phyloP scores from a whole-genome alignment of 75 land plant genomes.

The Gnetum montanum region DNA sequence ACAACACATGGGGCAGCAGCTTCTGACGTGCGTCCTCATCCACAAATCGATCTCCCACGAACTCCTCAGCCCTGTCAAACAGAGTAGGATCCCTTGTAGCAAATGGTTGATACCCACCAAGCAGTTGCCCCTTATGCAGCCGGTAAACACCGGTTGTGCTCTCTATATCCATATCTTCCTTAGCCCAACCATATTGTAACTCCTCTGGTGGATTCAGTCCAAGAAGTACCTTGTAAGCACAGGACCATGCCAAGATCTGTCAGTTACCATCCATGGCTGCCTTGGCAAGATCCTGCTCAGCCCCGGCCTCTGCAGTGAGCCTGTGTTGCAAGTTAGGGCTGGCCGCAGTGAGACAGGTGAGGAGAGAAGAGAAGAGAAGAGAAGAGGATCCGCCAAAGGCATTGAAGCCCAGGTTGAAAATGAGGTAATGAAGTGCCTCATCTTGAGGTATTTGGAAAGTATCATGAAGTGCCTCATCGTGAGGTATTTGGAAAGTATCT shows the following conservation, averaged over 20 bases:
- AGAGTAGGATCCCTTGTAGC: too few relatives aligned
- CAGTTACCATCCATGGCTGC: too few relatives aligned
- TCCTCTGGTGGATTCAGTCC: constrained; percentile 75
- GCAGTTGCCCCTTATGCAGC: constrained; percentile 54
- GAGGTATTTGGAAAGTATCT: constrained; percentile 25
- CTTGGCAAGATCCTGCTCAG: too few relatives aligned
- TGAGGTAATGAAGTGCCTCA: constrained; percentile 62
- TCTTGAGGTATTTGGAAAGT: too few relatives aligned
- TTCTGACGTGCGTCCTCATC: too few relatives aligned
- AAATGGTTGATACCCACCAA: too few relatives aligned
- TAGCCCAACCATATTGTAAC: constrained; percentile 9
- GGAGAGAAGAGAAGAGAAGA: constrained; percentile 36
- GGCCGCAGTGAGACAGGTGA: constrained; percentile 32
- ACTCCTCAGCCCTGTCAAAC: too few relatives aligned
- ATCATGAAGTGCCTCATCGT: constrained; percentile 67
- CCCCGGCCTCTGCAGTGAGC: constrained; percentile 45
- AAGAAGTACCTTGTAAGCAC: constrained; percentile 65
- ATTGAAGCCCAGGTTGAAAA: constrained; percentile 59
- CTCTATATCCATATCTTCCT: too few relatives aligned
- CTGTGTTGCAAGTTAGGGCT: constrained; percentile 25
- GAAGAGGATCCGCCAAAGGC: constrained; percentile 63
- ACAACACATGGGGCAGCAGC: constrained; percentile 39
- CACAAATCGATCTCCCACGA: too few relatives aligned
- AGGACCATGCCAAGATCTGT: too few relatives aligned
- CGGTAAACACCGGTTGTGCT: too few relatives aligned